Percentiles rank a stretch among this genome's conserved stretches.
phyloP scores from a whole-genome alignment of 441 rosid species.

The Jatropha podagrica region DNA sequence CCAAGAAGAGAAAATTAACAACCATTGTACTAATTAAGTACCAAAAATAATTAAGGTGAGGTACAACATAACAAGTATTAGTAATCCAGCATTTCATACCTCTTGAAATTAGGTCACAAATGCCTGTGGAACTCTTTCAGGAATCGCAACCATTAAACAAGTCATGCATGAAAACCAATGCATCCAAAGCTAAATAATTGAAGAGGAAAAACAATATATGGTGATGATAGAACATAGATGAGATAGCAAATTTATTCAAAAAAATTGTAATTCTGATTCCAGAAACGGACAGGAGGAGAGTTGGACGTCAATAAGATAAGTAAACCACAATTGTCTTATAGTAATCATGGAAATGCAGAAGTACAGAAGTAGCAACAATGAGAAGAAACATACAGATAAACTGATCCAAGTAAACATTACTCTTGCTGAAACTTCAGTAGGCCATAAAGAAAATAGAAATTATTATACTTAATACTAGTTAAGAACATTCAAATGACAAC shows the following conservation, averaged over 20 bases:
- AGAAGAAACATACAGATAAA: not conserved
- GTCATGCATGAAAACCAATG: not conserved
- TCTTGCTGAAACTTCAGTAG: constrained; percentile 19
- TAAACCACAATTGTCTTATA: not conserved
- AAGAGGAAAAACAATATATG: not conserved
- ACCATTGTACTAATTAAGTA: not conserved
- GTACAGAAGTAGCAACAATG: not conserved
- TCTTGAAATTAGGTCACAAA: constrained; percentile 21
- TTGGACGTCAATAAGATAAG: not conserved
- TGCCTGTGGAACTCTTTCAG: constrained; percentile 25
- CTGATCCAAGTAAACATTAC: not conserved
- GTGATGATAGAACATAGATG: not conserved
- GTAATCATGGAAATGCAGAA: not conserved
- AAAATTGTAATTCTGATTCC: not conserved
- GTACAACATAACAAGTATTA: not conserved
- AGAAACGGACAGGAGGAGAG: not conserved
- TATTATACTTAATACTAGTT: constrained; percentile 8
- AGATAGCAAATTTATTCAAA: not conserved
- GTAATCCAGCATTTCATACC: constrained; percentile 28
- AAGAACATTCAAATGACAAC: constrained; percentile 17
- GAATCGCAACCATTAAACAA: constrained; percentile 17
- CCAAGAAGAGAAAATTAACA: not conserved
- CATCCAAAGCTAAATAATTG: constrained; percentile 15
- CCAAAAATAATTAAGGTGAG: not conserved
- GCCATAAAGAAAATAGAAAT: constrained; percentile 6